Evolutionary conservation across 2,329 filamentous ascomycete genomes (phyloP), one percentile per base, ranked within the genome.

Genomic region (Acephala macrosclerotiorum): DNA sequence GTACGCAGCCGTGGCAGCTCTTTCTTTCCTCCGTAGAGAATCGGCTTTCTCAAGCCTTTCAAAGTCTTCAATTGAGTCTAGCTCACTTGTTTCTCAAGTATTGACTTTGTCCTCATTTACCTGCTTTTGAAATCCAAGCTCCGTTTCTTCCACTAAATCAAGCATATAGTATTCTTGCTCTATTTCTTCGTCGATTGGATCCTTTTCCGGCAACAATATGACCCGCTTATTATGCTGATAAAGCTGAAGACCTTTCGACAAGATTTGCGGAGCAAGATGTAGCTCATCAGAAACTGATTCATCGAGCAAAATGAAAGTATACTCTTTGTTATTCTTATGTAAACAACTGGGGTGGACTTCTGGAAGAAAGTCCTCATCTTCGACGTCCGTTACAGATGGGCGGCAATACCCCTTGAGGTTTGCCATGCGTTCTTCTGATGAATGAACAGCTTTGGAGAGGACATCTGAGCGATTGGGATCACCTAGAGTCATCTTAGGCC

Each of bases 271-370:
- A 22, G n/a, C 8, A n/a, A 11, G 45, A 11, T n/a, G 45, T 2
- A 9, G 29, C 29, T 9, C 29, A 33, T 49, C 20, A 22, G 4
- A 7, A 8, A 49, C 9, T 7, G 20, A 14, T 49, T 8, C 25
- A 12, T 22, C n/a, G 4, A n/a, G n/a, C 18, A 25, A n/a, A 22
- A 25, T 20, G 4, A n/a, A 25, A 2, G n/a, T 45, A 29, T 45
- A 35, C 4, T 55, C 47, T 16, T 53, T 36, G 14, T 18, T 55
- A 18, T 61, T 26, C n/a, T 61, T 22, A 14, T 11, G n/a, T 36
- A 18, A 55, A 55, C 59, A 61, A 22, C 55, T 61, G 8, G 59
- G 59, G 36, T 61, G 59, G 25, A 47, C 47, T 40, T 47, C 59
- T 14, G 45, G 45, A 22, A 61, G 22, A 26, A 51, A 40, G 14